Evolutionary conservation across 768 basidiomycete genomes (phyloP).

Genomic region (Xerocomellus intermedius): DNA sequence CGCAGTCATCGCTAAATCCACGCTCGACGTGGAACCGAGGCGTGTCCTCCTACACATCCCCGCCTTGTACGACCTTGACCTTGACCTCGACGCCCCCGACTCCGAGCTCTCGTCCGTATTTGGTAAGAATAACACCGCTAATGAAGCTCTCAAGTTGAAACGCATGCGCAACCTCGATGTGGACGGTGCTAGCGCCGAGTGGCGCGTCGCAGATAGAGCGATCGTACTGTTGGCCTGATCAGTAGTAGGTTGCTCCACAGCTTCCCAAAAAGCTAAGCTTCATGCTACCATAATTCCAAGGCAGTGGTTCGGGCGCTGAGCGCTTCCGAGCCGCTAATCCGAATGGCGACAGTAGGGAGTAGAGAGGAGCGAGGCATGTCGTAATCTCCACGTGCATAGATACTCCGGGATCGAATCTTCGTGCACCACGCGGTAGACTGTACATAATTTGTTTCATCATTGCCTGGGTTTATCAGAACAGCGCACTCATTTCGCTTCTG

Average conservation of each 20-base stretch:
- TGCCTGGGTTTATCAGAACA: not conserved
- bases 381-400: not conserved
- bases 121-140: conserved; percentile 12
- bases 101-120: conserved; percentile 44
- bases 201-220: conserved; percentile 54
- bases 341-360: not conserved
- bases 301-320: conserved; percentile 7
- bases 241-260: not conserved
- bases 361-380: not conserved
- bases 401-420: not conserved
- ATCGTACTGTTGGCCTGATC: conserved; percentile 46
- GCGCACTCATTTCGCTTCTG: not conserved
- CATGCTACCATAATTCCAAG: not conserved
- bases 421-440: not conserved
- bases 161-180: conserved; percentile 58
- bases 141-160: conserved; percentile 49
- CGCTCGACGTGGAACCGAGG: conserved; percentile 65
- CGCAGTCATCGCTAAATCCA: conserved; percentile 42
- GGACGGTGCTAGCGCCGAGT: conserved; percentile 63
- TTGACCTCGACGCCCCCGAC: conserved; percentile 57
- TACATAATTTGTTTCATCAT: conserved; percentile 4
- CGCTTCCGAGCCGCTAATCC: not conserved
- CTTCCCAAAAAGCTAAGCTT: not conserved
- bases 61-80: conserved; percentile 47
- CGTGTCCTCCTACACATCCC: conserved; percentile 56